Conservation (phyloP, 768 basidiomycete species). For the Lentinula boryana region DNA sequence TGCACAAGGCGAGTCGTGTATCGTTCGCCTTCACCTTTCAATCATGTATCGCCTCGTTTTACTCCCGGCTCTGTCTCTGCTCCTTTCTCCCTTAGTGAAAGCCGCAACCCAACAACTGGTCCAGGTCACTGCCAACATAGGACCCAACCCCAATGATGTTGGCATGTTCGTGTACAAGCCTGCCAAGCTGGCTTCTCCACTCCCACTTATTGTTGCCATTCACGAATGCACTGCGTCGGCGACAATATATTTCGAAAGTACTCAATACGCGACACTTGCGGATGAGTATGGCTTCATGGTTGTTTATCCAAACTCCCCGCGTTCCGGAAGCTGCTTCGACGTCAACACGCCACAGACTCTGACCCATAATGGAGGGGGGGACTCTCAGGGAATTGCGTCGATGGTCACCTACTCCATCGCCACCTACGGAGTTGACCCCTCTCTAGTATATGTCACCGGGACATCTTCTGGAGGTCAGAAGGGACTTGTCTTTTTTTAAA, state of each 20-base stretch:
- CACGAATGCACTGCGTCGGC: conserved; percentile 50
- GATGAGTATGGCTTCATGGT: conserved; percentile 46
- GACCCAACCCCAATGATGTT: conserved; percentile 48
- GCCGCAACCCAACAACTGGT: not conserved
- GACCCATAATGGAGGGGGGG: conserved; percentile 49
- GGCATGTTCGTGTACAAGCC: conserved; percentile 42
- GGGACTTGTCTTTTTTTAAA: not conserved
- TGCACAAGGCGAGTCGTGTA: not conserved
- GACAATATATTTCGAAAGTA: conserved; percentile 42
- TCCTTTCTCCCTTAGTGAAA: not conserved
- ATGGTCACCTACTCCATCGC: conserved; percentile 41
- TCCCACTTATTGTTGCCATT: conserved; percentile 46
- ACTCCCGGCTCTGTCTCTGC: not conserved
- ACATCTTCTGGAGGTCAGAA: conserved; percentile 31
- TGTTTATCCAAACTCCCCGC: conserved; percentile 40
- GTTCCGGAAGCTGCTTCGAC: conserved; percentile 46
- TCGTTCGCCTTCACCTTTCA: not conserved
- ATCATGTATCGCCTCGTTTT: not conserved
- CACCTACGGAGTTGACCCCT: conserved; percentile 15
- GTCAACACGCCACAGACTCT: conserved; percentile 44
- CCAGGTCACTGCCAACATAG: not conserved
- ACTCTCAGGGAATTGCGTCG: conserved; percentile 45
- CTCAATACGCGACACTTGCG: conserved; percentile 43
- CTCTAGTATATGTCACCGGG: not conserved
- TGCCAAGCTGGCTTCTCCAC: conserved; percentile 26